Evolutionary conservation across 495 filamentous ascomycete species (phyloP), one percentile per base, ranked within the genome.

Genomic region (Chaetomium cochliodes): DNA sequence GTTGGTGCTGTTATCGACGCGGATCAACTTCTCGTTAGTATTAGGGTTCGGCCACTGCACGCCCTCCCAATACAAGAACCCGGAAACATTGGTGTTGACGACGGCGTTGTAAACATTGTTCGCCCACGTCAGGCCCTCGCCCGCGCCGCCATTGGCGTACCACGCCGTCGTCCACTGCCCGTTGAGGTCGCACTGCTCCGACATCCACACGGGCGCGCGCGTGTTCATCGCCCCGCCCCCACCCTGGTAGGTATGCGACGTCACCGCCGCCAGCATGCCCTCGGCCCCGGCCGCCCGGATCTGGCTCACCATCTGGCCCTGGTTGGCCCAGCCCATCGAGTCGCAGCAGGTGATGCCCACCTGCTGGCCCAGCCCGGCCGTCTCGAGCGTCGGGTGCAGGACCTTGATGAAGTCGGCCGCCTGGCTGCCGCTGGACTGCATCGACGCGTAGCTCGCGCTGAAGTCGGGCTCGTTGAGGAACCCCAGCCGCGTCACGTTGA

Each of bases 81-180:
- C 84, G 41, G 77, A 81, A 6, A 79, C 62, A 63, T 82, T 80
- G 42, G 68, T 73, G 60, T 65, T 73, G 9, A 76, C 75, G 15
- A 86, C 69, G 37, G 77, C 78, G 37, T 70, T 74, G 60, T 79
- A 80, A 62, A 87, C 81, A 63, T 80, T 78, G 65, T 80, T 82
- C 8, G 83, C 84, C 83, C 82, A 86, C n/a, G 81, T 81, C 42
- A 84, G 65, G 1, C 84, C 85, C 33, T 86, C 85, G 53, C 79
- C 79, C 2, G 74, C 74, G 23, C 74, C 78, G 59, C 82, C 82
- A 52, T 42, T 67, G 15, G 62, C 30, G 71, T 82, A 82, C 81
- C 83, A 87, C 6, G 73, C 62, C 15, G 80, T 78, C 25, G 72
- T 78, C 76, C 78, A 82, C 18, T 61, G 67, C 26, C 77, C 79